Evolutionary conservation across 441 rosid species (phyloP).

Genomic region (Pelargonium myrrhifolium): DNA sequence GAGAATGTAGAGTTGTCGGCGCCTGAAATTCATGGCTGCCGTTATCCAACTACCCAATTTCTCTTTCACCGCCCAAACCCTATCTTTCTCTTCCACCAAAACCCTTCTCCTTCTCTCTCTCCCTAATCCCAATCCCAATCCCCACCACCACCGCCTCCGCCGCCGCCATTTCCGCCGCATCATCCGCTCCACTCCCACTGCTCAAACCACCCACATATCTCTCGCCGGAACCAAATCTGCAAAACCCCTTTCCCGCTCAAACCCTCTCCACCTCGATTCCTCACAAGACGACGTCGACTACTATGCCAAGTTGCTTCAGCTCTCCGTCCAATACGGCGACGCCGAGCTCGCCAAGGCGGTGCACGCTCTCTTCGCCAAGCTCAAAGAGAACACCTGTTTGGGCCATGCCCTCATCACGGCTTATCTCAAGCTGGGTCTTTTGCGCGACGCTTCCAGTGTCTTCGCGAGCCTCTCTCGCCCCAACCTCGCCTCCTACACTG

Average conservation of each 20-base stretch:
- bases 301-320: slow-evolving; percentile 35
- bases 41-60: background rate
- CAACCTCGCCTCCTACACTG: slow-evolving; percentile 57
- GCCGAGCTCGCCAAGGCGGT: slow-evolving; percentile 44
- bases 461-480: slow-evolving; percentile 43
- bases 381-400: slow-evolving; percentile 33
- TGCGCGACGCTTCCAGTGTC: slow-evolving; percentile 41
- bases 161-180: slow-evolving; percentile 15
- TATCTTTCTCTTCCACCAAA: slow-evolving; percentile 2
- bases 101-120: slow-evolving; percentile 8
- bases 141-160: slow-evolving; percentile 17
- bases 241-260: slow-evolving; percentile 20
- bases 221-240: slow-evolving; percentile 6
- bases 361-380: slow-evolving; percentile 54
- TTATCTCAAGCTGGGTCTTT: slow-evolving; percentile 52
- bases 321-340: slow-evolving; percentile 42
- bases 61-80: background rate
- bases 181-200: slow-evolving; percentile 18
- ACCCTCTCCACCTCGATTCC: background rate
- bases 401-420: slow-evolving; percentile 49
- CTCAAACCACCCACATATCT: slow-evolving; percentile 7
- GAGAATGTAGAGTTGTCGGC: background rate
- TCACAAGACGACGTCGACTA: background rate
- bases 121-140: slow-evolving; percentile 18
- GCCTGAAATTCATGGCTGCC: background rate